Evolutionary conservation across 495 filamentous ascomycete genomes (phyloP).

Genomic region (Lepraria neglecta): DNA sequence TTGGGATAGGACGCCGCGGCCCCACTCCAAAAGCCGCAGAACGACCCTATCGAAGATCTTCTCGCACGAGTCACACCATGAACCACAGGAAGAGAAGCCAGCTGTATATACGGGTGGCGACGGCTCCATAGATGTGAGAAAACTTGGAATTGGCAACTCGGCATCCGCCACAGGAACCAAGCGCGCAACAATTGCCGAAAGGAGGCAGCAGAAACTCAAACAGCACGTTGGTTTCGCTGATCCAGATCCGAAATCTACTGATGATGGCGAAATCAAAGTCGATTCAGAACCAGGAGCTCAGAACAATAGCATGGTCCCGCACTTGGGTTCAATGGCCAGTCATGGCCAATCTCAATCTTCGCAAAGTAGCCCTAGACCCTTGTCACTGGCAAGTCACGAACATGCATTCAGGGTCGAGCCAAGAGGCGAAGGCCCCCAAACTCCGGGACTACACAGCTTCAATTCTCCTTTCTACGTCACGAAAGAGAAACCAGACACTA

Average conservation of each 20-base stretch:
- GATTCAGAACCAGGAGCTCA: neutral
- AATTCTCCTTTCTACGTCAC: constrained; percentile 33
- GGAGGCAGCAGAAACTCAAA: constrained; percentile 25
- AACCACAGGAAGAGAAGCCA: constrained; percentile 16
- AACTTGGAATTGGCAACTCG: constrained; percentile 24
- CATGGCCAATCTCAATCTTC: neutral
- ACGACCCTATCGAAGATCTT: constrained; percentile 25
- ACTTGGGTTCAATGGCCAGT: neutral
- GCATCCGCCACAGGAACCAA: constrained; percentile 6
- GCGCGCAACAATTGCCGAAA: constrained; percentile 21
- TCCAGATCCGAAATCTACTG: neutral
- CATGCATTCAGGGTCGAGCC: constrained; percentile 23
- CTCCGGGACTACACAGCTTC: constrained; percentile 30
- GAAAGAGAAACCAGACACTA: constrained; percentile 24
- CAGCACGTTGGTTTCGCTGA: constrained; percentile 54
- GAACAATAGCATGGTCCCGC: neutral
- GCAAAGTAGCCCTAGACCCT: constrained; percentile 7
- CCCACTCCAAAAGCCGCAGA: constrained; percentile 38
- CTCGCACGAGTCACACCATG: constrained; percentile 8
- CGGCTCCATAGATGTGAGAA: constrained; percentile 19
- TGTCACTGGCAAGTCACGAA: constrained; percentile 14
- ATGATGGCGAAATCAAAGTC: neutral
- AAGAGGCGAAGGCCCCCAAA: constrained; percentile 24
- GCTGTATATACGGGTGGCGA: constrained; percentile 15
- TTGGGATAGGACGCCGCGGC: constrained; percentile 79